Base-by-base conservation (phyloP, 2,329 filamentous ascomycete species). In the Cladophialophora bantiana region DNA sequence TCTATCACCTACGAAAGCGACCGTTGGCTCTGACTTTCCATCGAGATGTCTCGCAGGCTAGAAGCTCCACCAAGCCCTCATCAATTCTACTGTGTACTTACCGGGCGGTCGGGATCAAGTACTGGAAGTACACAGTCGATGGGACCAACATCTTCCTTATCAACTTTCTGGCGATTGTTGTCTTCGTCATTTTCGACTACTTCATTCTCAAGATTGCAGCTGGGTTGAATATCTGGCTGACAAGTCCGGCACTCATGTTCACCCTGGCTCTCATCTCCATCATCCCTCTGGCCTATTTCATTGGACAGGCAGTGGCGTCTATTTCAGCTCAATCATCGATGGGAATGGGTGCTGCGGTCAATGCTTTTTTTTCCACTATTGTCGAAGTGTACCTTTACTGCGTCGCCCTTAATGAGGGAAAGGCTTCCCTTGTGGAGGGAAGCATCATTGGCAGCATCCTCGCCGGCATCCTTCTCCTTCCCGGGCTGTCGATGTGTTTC, bases 91-190 rank as follows among this genome's bases (percentile, higher is more conserved):
- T 99, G 38, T 99, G 95, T 84, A 99, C 95, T 5, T 99, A 99
- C 80, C 91, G 96, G 66, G 95, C 95, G 52, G 94, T 96, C 12
- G 95, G 95, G 12, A 84, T 89, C 72, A 94, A 94, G 78, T 99
- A 99, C 83, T 99, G 96, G 94, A 99, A 99, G 81, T 99, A 99
- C 80, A 99, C 95, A 3, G 85, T 99, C 66, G 95, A 99, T 76
- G 96, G 95, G 63, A 99, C 95, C 68, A 99, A 99, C 80, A 96
- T 99, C 76, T 98, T 99, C 81, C 88, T 99, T 72, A 97, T 99
- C 83, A 99, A 99, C 77, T 86, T 99, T 65, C 92, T 98, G 81
- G 90, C 88, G 12, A 87, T 99, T 18, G 95, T 99, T n/a, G 82
- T 92, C 31, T 97, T 99, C 76, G 91, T 94, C 75, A 96, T 99